Percentiles rank a stretch among this genome's conserved stretches.
These are phyloP conservation scores for Lachancea lanzarotensis DNA, from an alignment of 805 yeast species.

Conservation along the genomic window DNA sequence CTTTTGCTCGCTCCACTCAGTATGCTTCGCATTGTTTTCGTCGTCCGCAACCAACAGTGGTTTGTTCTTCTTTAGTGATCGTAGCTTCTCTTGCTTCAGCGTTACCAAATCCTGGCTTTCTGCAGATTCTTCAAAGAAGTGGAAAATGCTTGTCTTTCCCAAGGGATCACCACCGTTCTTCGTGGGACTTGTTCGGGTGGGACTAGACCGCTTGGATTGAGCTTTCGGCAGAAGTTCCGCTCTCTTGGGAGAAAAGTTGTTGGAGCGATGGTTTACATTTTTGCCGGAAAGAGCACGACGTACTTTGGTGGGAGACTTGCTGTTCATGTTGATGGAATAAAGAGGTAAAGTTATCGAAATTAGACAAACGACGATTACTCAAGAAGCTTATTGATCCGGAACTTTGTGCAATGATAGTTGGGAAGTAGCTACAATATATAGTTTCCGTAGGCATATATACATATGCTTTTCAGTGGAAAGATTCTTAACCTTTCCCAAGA, in stretches of 20 bases:
- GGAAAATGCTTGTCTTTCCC: background rate
- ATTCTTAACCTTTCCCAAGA: background rate
- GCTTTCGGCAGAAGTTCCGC: background rate
- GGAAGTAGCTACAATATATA: too few relatives aligned
- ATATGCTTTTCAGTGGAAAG: background rate
- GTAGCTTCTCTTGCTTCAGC: background rate
- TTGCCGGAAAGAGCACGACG: slow-evolving; percentile 21
- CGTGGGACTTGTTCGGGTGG: background rate
- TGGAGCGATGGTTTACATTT: slow-evolving; percentile 16
- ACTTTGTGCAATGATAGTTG: too few relatives aligned
- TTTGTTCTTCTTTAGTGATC: background rate
- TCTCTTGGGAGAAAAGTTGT: slow-evolving; percentile 2
- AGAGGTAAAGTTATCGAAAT: too few relatives aligned
- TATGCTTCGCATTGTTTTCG: background rate
- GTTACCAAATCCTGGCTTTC: background rate
- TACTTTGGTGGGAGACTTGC: slow-evolving; percentile 19
- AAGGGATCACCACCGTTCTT: background rate
- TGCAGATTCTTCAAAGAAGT: slow-evolving; percentile 2
- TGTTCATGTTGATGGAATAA: slow-evolving; percentile 1
- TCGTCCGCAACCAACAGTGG: background rate
- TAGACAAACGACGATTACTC: too few relatives aligned
- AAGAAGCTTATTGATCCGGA: too few relatives aligned
- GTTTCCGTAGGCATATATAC: background rate
- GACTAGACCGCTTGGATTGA: background rate
- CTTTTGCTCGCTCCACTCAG: background rate